These are phyloP conservation scores for Guyanaporus albipodus DNA, from an alignment of 768 basidiomycete species.

Conservation along the genomic window DNA sequence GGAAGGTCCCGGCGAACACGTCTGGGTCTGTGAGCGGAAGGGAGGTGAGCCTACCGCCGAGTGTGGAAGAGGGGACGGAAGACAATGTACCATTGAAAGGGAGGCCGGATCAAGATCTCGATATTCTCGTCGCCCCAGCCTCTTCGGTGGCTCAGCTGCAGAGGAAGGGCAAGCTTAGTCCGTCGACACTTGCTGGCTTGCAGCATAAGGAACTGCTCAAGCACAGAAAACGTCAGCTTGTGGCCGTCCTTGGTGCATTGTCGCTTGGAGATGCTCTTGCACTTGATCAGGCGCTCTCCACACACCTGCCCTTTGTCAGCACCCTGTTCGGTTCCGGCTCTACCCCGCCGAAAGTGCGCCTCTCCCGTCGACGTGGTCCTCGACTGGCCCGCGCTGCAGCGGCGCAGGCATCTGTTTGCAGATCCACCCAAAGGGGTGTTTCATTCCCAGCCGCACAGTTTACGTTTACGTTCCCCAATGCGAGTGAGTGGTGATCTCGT, in stretches of 20 bases:
- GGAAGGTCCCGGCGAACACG: constrained; percentile 74
- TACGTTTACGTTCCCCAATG: constrained; percentile 56
- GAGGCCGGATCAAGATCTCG: constrained; percentile 25
- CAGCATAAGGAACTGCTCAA: constrained; percentile 74
- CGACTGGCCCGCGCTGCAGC: constrained; percentile 46
- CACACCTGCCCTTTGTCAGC: constrained; percentile 30
- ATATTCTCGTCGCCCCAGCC: constrained; percentile 15
- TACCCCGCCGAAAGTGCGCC: constrained; percentile 39
- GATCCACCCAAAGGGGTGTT: constrained; percentile 23
- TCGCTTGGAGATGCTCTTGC: constrained; percentile 68
- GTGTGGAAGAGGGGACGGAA: constrained; percentile 40
- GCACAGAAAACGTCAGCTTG: constrained; percentile 65
- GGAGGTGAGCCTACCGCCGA: constrained; percentile 39
- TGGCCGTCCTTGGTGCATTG: constrained; percentile 62
- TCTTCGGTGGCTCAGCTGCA: constrained; percentile 18
- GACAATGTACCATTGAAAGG: constrained; percentile 27
- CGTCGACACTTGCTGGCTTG: constrained; percentile 63
- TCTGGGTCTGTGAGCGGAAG: constrained; percentile 40
- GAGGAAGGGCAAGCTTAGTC: constrained; percentile 47
- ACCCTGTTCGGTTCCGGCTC: constrained; percentile 35
- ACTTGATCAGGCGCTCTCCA: constrained; percentile 72
- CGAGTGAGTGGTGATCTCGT: constrained; percentile 57
- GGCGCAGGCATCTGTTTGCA: constrained; percentile 11
- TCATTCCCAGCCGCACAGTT: constrained; percentile 54
- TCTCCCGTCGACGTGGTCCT: constrained; percentile 52